Percentiles rank a stretch among this genome's conserved stretches.
phyloP scores from a whole-genome alignment of 1,139 yeast species.

The Geotrichum cucujoidarum region DNA sequence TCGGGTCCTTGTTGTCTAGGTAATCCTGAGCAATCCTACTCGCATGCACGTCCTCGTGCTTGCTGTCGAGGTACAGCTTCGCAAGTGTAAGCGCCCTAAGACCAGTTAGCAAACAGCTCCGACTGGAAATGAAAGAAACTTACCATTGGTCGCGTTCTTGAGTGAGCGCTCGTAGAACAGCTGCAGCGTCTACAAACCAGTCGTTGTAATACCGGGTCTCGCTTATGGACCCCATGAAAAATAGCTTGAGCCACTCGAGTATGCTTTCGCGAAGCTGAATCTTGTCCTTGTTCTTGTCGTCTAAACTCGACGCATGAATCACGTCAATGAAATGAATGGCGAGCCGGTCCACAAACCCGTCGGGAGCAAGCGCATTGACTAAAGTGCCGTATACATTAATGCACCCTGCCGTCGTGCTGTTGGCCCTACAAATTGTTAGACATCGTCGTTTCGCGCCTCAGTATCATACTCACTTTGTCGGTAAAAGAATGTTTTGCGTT shows the following conservation, averaged over 20 bases:
- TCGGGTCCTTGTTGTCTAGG: background rate
- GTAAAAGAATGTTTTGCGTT: slow-evolving; percentile 32
- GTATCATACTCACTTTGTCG: slow-evolving; percentile 18
- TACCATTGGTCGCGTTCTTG: slow-evolving; percentile 10
- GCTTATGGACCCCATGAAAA: background rate
- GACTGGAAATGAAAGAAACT: background rate
- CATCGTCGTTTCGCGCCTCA: no score
- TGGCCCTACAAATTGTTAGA: slow-evolving; percentile 6
- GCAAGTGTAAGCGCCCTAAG: slow-evolving; percentile 1
- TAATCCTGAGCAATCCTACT: background rate
- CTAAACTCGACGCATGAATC: slow-evolving; percentile 9
- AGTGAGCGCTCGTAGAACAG: background rate
- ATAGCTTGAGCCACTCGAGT: slow-evolving; percentile 5
- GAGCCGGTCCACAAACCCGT: slow-evolving; percentile 23
- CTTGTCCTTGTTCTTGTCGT: background rate
- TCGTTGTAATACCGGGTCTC: background rate
- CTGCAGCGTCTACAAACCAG: slow-evolving; percentile 7
- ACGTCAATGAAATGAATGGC: slow-evolving; percentile 21
- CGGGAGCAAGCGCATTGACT: slow-evolving; percentile 22
- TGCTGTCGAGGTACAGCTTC: background rate
- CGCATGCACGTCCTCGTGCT: background rate
- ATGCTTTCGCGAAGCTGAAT: background rate
- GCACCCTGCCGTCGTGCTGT: slow-evolving; percentile 9
- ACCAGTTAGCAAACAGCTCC: background rate
- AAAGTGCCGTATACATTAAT: slow-evolving; percentile 27